phyloP scores from a whole-genome alignment of 345 rosid species.

The Rhodomyrtus tomentosa region DNA sequence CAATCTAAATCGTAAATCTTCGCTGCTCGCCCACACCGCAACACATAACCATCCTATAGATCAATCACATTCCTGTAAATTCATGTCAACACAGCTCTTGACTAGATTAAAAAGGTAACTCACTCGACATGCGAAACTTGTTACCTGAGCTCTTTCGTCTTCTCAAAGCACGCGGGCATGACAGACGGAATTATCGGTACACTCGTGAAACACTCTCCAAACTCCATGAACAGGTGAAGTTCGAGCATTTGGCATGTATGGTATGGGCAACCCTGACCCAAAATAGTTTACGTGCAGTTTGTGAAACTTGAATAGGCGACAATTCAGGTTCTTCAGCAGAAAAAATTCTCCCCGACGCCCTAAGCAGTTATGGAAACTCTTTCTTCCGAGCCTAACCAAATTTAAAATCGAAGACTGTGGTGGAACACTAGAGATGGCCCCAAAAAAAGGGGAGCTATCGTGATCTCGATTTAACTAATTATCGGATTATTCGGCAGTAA shows the following conservation, averaged over 20 bases:
- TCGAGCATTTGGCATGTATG: fast-evolving
- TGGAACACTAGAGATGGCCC: neutral
- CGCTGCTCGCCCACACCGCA: too few species aligned
- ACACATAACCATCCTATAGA: too few species aligned
- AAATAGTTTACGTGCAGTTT: neutral
- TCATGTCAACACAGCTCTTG: too few species aligned
- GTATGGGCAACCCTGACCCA: neutral
- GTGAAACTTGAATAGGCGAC: neutral
- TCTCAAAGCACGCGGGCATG: too few species aligned
- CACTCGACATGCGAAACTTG: too few species aligned
- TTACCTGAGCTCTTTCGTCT: too few species aligned
- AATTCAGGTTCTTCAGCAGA: neutral
- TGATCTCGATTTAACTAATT: neutral
- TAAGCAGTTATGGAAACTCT: neutral
- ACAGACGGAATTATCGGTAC: too few species aligned
- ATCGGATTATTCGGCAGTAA: neutral
- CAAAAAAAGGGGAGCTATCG: neutral
- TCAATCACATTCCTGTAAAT: too few species aligned
- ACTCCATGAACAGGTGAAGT: neutral
- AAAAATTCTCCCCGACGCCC: neutral
- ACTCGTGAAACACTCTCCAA: neutral
- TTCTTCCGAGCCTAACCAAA: neutral
- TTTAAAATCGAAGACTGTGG: neutral
- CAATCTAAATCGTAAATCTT: too few species aligned
- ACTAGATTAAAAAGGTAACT: too few species aligned